Conservation (phyloP, 495 filamentous ascomycete species). For the Podospora sp. region DNA sequence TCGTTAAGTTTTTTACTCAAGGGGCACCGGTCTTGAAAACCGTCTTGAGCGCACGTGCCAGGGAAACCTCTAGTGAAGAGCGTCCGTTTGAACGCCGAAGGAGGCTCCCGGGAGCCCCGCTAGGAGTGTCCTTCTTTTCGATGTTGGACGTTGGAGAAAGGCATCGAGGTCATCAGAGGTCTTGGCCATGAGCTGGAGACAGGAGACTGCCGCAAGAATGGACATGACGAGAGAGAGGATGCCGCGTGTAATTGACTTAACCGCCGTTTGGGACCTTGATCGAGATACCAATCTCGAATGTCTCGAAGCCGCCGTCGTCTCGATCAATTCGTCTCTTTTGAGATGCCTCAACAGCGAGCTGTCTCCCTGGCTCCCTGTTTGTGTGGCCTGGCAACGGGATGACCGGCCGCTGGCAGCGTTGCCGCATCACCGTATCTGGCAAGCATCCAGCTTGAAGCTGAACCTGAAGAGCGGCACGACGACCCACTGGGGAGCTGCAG, state of each 20-base stretch:
- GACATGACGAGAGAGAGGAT: conserved; percentile 9
- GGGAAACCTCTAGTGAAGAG: conserved; percentile 1
- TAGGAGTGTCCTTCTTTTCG: background rate
- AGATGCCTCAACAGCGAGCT: background rate
- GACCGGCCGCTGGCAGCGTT: conserved; percentile 17
- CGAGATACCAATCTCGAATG: conserved; percentile 9
- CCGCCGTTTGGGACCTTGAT: background rate
- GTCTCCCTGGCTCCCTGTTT: conserved; percentile 1
- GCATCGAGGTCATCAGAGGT: background rate
- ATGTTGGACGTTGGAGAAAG: background rate
- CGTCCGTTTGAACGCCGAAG: conserved; percentile 2
- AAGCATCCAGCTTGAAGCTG: conserved; percentile 1
- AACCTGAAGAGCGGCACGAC: conserved; percentile 12
- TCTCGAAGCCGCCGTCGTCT: conserved; percentile 5
- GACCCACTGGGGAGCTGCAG: conserved; percentile 13
- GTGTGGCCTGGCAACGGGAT: conserved; percentile 12
- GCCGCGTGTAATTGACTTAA: conserved; percentile 6
- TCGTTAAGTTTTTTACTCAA: conserved; percentile 12
- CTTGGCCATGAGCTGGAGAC: background rate
- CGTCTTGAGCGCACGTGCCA: background rate
- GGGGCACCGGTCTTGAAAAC: conserved; percentile 10
- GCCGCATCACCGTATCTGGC: background rate
- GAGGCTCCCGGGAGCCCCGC: conserved; percentile 13
- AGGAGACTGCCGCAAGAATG: conserved; percentile 15
- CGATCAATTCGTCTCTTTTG: background rate